These are phyloP conservation scores for Sporothrix sp. DNA, from an alignment of 2,329 filamentous ascomycete species.

Conservation along the genomic window DNA sequence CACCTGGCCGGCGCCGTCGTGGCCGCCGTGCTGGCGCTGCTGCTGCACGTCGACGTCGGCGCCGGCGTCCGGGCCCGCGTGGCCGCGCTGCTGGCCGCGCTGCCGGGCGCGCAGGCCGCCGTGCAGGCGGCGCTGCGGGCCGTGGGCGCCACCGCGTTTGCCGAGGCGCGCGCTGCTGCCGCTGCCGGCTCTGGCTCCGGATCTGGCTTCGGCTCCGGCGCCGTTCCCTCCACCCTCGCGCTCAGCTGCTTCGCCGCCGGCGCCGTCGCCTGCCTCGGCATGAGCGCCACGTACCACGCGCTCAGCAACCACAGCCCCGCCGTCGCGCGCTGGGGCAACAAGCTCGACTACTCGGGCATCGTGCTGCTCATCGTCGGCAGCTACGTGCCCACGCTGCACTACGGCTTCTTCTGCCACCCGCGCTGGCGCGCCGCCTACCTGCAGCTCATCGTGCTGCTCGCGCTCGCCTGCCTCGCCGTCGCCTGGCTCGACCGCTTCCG, in stretches of 20 bases:
- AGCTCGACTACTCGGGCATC: slow-evolving; percentile 91
- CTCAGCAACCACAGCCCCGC: slow-evolving; percentile 72
- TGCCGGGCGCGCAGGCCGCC: background rate
- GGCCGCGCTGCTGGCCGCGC: background rate
- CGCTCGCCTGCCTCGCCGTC: slow-evolving; percentile 63
- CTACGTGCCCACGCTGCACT: slow-evolving; percentile 81
- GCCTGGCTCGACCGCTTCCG: slow-evolving; percentile 77
- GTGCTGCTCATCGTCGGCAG: slow-evolving; percentile 84
- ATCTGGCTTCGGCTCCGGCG: no score
- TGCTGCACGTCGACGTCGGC: slow-evolving; percentile 45
- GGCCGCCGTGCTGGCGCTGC: slow-evolving; percentile 41
- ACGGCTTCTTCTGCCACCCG: slow-evolving; percentile 67
- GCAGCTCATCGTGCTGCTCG: slow-evolving; percentile 67
- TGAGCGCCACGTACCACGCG: slow-evolving; percentile 78
- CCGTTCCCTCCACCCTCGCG: slow-evolving; percentile 51
- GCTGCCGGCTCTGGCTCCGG: no score
- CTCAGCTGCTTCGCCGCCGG: slow-evolving; percentile 74
- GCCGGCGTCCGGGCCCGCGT: background rate
- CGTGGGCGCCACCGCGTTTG: no score
- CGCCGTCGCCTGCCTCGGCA: slow-evolving; percentile 61
- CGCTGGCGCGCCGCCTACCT: slow-evolving; percentile 61
- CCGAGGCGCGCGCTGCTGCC: no score
- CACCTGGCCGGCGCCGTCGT: slow-evolving; percentile 55
- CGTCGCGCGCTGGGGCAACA: slow-evolving; percentile 78
- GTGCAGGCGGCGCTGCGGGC: no score